A percentile compares a stretch with the other conserved stretches of the same genome.
These are phyloP conservation scores for Ustulina deusta DNA, from an alignment of 2,329 filamentous ascomycete genomes.

Conservation along the genomic window DNA sequence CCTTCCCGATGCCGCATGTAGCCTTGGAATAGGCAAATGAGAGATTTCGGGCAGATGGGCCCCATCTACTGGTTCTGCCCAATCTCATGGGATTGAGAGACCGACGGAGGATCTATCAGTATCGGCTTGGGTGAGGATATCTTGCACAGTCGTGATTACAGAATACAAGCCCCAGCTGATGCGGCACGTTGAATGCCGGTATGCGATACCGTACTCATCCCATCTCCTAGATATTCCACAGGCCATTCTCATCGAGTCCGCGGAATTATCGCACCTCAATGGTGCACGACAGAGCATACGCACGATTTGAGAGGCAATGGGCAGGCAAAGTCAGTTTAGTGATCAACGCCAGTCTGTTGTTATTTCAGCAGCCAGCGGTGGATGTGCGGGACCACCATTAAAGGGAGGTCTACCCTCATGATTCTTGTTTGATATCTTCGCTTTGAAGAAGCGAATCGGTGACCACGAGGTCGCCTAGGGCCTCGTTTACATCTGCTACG, in stretches of 20 bases:
- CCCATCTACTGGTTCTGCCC: no score
- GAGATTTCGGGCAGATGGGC: no score
- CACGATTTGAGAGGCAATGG: not conserved
- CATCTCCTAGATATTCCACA: not conserved
- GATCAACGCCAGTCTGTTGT: not conserved
- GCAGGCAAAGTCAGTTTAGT: not conserved
- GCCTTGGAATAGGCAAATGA: no score
- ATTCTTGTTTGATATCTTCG: constrained; percentile 57
- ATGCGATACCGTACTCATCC: not conserved
- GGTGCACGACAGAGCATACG: not conserved
- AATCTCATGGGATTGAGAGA: not conserved
- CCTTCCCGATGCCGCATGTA: no score
- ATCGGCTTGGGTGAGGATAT: not conserved
- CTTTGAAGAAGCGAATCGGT: constrained; percentile 60
- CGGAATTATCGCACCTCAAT: not conserved
- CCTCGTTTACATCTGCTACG: constrained; percentile 29
- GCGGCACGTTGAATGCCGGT: not conserved
- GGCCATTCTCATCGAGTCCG: not conserved
- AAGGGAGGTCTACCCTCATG: constrained; percentile 29
- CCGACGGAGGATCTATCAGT: not conserved
- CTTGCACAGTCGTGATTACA: not conserved
- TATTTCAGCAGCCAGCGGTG: not conserved
- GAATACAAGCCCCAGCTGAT: not conserved
- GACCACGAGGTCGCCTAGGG: constrained; percentile 57
- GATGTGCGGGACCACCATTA: not conserved